Evolutionary conservation across 139 green algal genomes (phyloP).

Genomic region (Picochlorum sp.): DNA sequence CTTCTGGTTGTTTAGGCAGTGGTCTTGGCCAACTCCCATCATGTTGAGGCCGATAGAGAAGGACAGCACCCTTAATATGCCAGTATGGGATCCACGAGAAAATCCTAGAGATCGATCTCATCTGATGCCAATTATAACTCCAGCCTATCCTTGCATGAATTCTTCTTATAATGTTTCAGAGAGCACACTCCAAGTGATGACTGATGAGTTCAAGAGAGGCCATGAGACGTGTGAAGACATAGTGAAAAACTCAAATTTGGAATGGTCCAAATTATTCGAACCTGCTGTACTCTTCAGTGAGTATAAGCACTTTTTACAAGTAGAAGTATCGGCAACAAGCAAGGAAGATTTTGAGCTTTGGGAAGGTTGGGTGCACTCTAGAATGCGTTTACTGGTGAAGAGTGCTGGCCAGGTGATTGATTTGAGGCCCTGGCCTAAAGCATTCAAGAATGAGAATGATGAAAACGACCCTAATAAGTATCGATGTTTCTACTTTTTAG

Average conservation of each 20-base stretch:
- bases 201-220: slow-evolving; percentile 37
- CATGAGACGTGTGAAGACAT: slow-evolving; percentile 47
- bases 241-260: slow-evolving; percentile 22
- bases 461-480: neutral
- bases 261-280: slow-evolving; percentile 63
- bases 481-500: slow-evolving; percentile 60
- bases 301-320: slow-evolving; percentile 72
- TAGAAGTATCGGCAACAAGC: slow-evolving; percentile 65
- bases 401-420: slow-evolving; percentile 48
- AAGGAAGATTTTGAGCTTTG: slow-evolving; percentile 68
- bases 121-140: slow-evolving; percentile 97
- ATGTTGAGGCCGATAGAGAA: slow-evolving; percentile 67
- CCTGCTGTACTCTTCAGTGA: slow-evolving; percentile 60
- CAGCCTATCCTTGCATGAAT: slow-evolving; percentile 93
- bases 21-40: slow-evolving; percentile 77
- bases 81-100: slow-evolving; percentile 70
- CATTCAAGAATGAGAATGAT: slow-evolving; percentile 20
- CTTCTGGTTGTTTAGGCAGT: slow-evolving; percentile 73
- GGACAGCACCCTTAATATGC: slow-evolving; percentile 31
- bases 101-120: slow-evolving; percentile 66
- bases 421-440: slow-evolving; percentile 57
- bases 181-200: slow-evolving; percentile 67
- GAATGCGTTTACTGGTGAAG: slow-evolving; percentile 66
- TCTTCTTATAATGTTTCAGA: slow-evolving; percentile 88
- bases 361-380: slow-evolving; percentile 80